A percentile compares a stretch with the other conserved stretches of the same genome.
Conservation (phyloP, 257 asterid genomes). For the Solanum chmielewskii region DNA sequence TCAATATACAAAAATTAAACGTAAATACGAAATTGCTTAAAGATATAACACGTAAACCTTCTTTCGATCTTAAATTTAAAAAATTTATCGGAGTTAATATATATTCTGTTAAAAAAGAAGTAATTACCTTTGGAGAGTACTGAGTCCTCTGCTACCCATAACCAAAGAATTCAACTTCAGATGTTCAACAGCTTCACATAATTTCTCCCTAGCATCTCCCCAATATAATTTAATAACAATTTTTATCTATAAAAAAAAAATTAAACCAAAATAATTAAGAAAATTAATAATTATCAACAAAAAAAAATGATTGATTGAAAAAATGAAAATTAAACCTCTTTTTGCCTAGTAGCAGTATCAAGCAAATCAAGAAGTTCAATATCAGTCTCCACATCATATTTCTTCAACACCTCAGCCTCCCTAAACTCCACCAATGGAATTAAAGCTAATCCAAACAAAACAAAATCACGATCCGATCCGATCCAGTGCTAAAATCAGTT, state of each 20-base stretch:
- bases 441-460: constrained; percentile 34
- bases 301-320: not conserved
- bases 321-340: constrained; percentile 39
- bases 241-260: constrained; percentile 27
- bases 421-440: constrained; percentile 80
- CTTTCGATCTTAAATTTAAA: no score
- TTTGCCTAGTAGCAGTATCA: constrained; percentile 75
- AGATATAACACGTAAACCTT: no score
- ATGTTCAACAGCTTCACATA: constrained; percentile 46
- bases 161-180: constrained; percentile 65
- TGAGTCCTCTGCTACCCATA: constrained; percentile 85
- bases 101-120: not conserved
- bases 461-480: not conserved
- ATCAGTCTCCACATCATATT: constrained; percentile 47
- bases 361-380: constrained; percentile 73
- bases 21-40: no score
- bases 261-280: not conserved
- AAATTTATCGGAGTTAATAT: no score
- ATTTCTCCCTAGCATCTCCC: constrained; percentile 96
- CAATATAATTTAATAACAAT: constrained; percentile 55
- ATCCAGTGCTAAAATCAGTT: no score
- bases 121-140: constrained; percentile 46
- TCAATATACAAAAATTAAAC: no score
- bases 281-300: not conserved
- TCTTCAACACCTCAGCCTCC: constrained; percentile 55